Conservation (phyloP, 2,329 filamentous ascomycete species). For the Neoscytalidium dimidiatum region DNA sequence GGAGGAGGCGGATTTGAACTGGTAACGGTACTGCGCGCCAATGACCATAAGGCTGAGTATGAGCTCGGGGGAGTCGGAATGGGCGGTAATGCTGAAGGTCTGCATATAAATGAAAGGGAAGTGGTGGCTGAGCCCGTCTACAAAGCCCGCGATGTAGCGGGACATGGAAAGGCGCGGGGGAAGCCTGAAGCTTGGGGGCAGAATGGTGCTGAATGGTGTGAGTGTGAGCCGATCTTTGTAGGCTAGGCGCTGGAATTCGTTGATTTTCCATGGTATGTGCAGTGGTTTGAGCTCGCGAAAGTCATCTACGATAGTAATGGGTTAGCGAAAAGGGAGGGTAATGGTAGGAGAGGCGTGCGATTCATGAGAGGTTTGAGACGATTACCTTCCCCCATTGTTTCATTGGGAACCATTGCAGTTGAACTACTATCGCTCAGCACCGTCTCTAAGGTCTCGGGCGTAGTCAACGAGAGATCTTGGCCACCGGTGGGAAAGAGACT, state of each 20-base stretch:
- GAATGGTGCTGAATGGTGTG: not conserved
- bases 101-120: conserved; percentile 2
- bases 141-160: not conserved
- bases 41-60: not conserved
- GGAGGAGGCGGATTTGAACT: not conserved
- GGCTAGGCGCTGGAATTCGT: not conserved
- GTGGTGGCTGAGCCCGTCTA: not conserved
- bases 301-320: too few species aligned
- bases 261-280: not conserved
- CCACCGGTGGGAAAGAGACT: not conserved
- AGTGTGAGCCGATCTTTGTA: not conserved
- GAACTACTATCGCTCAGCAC: too few species aligned
- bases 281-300: conserved; percentile 7
- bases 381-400: not conserved
- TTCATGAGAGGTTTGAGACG: too few species aligned
- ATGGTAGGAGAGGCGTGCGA: too few species aligned
- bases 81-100: not conserved
- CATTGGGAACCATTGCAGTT: not conserved
- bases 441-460: too few species aligned
- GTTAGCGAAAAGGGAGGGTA: too few species aligned
- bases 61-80: not conserved
- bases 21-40: not conserved
- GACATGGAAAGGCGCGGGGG: not conserved
- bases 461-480: not conserved
- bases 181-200: not conserved